These are phyloP conservation scores for Dittrichia graveolens DNA, from an alignment of 129 eudicot species.

Conservation along the genomic window DNA sequence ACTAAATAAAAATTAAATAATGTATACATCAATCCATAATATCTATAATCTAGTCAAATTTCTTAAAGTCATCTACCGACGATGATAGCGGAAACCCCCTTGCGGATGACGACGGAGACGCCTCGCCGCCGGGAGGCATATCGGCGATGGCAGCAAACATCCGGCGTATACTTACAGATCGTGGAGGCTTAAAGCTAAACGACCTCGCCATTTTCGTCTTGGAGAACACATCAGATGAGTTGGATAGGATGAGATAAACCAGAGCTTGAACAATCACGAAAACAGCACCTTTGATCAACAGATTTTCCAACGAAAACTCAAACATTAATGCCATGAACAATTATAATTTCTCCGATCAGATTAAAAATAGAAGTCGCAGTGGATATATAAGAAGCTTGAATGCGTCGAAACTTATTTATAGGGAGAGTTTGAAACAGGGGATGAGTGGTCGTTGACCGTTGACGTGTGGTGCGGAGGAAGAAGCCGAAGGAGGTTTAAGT, in stretches of 20 bases:
- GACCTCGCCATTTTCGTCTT: slow-evolving; percentile 42
- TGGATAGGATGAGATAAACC: slow-evolving; percentile 47
- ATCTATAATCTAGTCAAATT: slow-evolving; percentile 27
- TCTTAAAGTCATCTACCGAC: slow-evolving; percentile 19
- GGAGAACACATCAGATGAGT: slow-evolving; percentile 51
- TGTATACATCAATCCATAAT: not conserved
- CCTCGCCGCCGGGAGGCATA: slow-evolving; percentile 44
- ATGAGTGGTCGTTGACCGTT: not conserved
- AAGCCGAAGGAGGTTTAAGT: slow-evolving; percentile 21
- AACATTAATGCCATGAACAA: slow-evolving; percentile 9
- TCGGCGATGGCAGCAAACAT: slow-evolving; percentile 52
- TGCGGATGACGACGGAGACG: slow-evolving; percentile 39
- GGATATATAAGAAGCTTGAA: not conserved
- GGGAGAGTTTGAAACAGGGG: not conserved
- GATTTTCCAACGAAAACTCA: slow-evolving; percentile 25
- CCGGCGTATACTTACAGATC: slow-evolving; percentile 45
- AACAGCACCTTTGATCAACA: slow-evolving; percentile 42
- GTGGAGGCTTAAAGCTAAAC: slow-evolving; percentile 53
- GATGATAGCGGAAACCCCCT: slow-evolving; percentile 29
- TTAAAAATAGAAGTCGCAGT: not conserved
- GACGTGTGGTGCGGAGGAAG: slow-evolving; percentile 1
- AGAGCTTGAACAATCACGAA: slow-evolving; percentile 57
- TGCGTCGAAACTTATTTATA: not conserved
- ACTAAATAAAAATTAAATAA: not conserved
- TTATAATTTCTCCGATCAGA: not conserved